Conservation (phyloP, 2,329 filamentous ascomycete genomes). For the Alternaria burnsii region DNA sequence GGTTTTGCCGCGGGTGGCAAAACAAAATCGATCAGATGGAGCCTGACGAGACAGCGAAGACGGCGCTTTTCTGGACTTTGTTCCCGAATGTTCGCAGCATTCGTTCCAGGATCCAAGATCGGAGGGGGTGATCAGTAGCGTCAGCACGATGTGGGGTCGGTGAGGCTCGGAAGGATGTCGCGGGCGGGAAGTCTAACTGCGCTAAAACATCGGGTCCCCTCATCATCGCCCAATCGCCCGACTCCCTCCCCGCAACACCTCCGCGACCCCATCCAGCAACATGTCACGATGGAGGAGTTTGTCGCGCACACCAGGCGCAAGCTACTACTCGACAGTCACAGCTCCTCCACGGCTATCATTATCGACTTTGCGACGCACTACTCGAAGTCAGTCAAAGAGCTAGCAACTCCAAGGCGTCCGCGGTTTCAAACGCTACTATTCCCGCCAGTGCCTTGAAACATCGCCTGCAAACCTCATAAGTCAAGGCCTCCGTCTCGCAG, state of each 20-base stretch:
- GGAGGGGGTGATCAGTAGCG: background rate
- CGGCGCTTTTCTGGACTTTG: background rate
- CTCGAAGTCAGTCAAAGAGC: background rate
- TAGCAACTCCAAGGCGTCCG: conserved; percentile 3
- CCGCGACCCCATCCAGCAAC: background rate
- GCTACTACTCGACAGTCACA: background rate
- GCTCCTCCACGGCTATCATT: background rate
- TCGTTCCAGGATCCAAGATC: background rate
- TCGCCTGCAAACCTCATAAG: conserved; percentile 3
- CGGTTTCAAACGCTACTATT: conserved; percentile 16
- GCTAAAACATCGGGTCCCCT: conserved; percentile 21
- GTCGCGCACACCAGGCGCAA: background rate
- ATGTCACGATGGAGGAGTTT: background rate
- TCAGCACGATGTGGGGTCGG: conserved; percentile 8
- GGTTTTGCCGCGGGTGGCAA: background rate
- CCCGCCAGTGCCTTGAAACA: conserved; percentile 9
- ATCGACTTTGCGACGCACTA: background rate
- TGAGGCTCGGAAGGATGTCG: background rate
- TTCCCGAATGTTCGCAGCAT: background rate
- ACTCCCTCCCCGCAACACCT: conserved; percentile 16
- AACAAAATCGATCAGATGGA: background rate
- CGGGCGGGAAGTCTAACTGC: background rate
- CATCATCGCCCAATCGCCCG: conserved; percentile 11
- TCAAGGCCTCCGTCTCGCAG: background rate
- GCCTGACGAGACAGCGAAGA: background rate